A percentile compares a stretch with the other conserved stretches of the same genome.
Evolutionary conservation across 1,139 yeast genomes (phyloP).

Genomic region (Yueomyces sp.): DNA sequence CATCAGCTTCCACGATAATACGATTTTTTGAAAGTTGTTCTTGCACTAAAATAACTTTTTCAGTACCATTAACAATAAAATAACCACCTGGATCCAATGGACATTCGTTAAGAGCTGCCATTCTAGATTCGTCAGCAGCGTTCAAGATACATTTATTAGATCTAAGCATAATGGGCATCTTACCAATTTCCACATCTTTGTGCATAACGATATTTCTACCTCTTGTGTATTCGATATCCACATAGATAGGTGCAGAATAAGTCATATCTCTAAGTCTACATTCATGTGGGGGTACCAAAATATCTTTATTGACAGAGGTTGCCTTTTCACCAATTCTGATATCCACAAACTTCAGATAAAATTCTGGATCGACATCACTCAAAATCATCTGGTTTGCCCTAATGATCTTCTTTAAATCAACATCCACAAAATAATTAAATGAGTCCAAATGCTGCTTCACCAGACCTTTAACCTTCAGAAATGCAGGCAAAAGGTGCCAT

Average conservation of each 20-base stretch:
- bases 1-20: conserved; percentile 95
- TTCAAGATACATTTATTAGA: conserved; percentile 81
- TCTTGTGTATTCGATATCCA: conserved; percentile 92
- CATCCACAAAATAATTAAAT: conserved; percentile 88
- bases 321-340: conserved; percentile 76
- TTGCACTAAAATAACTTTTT: conserved; percentile 90
- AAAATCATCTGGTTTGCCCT: conserved; percentile 80
- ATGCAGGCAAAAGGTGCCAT: conserved; percentile 94
- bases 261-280: conserved; percentile 92
- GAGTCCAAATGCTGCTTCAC: conserved; percentile 97
- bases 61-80: conserved; percentile 95
- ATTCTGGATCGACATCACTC: conserved; percentile 95
- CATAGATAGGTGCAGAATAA: conserved; percentile 91
- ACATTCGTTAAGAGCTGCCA: conserved; percentile 88
- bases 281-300: conserved; percentile 80
- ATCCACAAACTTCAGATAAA: conserved; percentile 81
- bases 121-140: conserved; percentile 63
- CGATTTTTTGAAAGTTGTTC: conserved; percentile 95
- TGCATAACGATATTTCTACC: conserved; percentile 87
- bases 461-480: conserved; percentile 85
- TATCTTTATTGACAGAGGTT: conserved; percentile 32
- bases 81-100: conserved; percentile 99
- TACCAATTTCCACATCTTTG: conserved; percentile 83
- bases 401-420: conserved; percentile 82
- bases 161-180: conserved; percentile 96